phyloP scores from a whole-genome alignment of 352 stramenopile genomes.

The Phytophthora fragariaefolia region DNA sequence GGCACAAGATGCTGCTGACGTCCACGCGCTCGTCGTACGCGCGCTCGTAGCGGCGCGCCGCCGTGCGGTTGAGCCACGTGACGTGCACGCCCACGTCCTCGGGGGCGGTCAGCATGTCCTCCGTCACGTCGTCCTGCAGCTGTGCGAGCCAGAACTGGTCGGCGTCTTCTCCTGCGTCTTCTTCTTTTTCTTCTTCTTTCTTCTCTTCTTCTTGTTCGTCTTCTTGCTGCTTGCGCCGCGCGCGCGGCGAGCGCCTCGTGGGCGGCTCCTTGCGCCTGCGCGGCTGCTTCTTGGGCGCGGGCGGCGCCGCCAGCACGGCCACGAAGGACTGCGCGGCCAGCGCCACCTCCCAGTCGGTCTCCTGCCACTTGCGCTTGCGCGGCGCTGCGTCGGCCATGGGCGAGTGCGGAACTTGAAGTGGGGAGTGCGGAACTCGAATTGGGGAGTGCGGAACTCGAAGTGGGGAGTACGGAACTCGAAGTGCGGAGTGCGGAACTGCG shows the following conservation, averaged over 20 bases:
- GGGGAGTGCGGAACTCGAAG: too few relatives aligned
- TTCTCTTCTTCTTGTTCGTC: background rate
- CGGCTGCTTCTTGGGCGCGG: slow-evolving; percentile 10
- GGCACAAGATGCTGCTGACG: slow-evolving; percentile 75
- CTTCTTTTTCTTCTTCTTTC: slow-evolving; percentile 9
- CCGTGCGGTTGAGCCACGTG: slow-evolving; percentile 65
- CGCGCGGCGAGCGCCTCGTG: slow-evolving; percentile 10
- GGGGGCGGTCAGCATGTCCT: slow-evolving; percentile 62
- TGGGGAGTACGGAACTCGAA: too few relatives aligned
- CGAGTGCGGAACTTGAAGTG: too few relatives aligned
- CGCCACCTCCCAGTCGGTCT: slow-evolving; percentile 73
- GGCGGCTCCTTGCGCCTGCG: slow-evolving; percentile 15
- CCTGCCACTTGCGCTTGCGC: slow-evolving; percentile 71
- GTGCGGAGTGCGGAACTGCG: too few relatives aligned
- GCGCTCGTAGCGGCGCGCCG: slow-evolving; percentile 44
- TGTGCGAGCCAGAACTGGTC: slow-evolving; percentile 76
- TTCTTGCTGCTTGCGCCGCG: background rate
- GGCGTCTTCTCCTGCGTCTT: slow-evolving; percentile 13
- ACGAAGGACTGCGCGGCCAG: slow-evolving; percentile 72
- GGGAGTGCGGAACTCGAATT: too few relatives aligned
- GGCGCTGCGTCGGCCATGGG: too few relatives aligned
- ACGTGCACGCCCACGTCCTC: slow-evolving; percentile 57
- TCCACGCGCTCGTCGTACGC: slow-evolving; percentile 70
- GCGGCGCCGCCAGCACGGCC: slow-evolving; percentile 53
- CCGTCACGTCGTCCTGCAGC: slow-evolving; percentile 78